Conservation (phyloP, 164 flowering plant species). For the Magnolia officinalis region DNA sequence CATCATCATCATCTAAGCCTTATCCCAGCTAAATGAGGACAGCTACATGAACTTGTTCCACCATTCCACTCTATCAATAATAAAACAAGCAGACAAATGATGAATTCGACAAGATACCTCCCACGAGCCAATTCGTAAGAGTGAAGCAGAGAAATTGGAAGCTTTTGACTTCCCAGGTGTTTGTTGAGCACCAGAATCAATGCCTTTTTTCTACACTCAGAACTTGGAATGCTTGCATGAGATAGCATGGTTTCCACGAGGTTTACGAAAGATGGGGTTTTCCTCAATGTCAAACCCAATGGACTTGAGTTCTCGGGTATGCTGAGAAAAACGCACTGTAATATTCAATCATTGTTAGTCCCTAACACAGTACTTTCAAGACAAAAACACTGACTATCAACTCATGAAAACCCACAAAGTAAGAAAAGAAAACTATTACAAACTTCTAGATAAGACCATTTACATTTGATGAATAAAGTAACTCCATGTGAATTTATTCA, state of each 20-base stretch:
- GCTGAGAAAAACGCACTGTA: conserved; percentile 20
- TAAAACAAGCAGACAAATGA: background rate
- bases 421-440: background rate
- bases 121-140: conserved; percentile 51
- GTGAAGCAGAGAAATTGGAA: conserved; percentile 46
- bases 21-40: too few relatives aligned
- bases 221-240: conserved; percentile 16
- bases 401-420: background rate
- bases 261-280: conserved; percentile 56
- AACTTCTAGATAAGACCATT: background rate
- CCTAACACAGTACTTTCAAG: background rate
- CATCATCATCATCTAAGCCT: too few relatives aligned
- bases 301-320: conserved; percentile 55
- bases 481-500: background rate
- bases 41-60: too few relatives aligned
- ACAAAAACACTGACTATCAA: background rate
- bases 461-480: background rate
- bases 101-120: conserved; percentile 30
- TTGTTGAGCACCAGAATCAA: conserved; percentile 9
- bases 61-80: too few relatives aligned
- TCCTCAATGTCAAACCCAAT: conserved; percentile 48
- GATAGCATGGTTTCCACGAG: conserved; percentile 49
- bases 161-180: conserved; percentile 45
- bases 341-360: conserved; percentile 5
- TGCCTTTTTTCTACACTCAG: conserved; percentile 21